Conservation (phyloP, 495 filamentous ascomycete species). For the Trichoderma gamsii region DNA sequence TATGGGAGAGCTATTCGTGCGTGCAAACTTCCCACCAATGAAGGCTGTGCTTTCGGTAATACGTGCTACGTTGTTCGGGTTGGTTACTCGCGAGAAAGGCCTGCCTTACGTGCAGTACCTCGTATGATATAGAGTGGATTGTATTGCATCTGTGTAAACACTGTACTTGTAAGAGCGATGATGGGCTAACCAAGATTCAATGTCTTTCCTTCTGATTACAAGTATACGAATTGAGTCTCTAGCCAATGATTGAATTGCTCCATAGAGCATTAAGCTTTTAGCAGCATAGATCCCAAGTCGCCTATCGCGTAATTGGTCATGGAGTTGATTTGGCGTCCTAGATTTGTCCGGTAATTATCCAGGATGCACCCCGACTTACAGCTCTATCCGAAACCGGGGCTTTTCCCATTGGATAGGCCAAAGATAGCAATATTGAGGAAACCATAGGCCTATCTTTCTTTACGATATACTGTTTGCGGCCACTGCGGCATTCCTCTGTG, state of each 20-base stretch:
- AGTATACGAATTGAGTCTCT: too few species aligned
- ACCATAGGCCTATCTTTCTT: not conserved
- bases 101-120: too few species aligned
- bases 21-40: slow-evolving; percentile 8
- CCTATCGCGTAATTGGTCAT: not conserved
- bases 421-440: not conserved
- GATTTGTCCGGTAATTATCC: not conserved
- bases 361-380: not conserved
- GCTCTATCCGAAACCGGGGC: not conserved
- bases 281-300: too few species aligned
- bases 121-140: too few species aligned
- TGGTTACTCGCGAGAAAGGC: not conserved
- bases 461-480: not conserved
- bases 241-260: too few species aligned
- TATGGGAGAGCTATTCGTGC: not conserved
- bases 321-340: not conserved
- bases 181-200: too few species aligned
- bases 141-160: too few species aligned
- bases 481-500: not conserved
- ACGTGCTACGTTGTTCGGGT: not conserved
- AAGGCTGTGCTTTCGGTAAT: not conserved
- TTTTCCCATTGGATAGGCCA: not conserved
- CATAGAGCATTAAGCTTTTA: too few species aligned
- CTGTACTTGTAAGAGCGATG: too few species aligned
- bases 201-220: too few species aligned